These are phyloP conservation scores for Mucuna pruriens DNA, from an alignment of 306 rosid species.

Conservation along the genomic window DNA sequence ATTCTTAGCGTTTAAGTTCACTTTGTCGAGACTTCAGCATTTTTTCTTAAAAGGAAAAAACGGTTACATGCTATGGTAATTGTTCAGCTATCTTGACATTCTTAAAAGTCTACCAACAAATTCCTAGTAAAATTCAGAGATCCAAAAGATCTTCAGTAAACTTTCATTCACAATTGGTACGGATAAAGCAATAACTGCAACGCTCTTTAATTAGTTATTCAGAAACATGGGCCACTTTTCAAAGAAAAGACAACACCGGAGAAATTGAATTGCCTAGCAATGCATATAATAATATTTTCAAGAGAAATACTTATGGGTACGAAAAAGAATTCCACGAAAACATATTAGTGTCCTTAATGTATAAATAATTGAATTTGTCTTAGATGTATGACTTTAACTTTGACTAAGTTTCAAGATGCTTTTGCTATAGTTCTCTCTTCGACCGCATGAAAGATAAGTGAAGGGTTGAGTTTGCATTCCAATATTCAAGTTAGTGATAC, in stretches of 20 bases:
- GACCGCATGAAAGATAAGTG: background rate
- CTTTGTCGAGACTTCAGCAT: background rate
- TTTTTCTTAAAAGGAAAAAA: background rate
- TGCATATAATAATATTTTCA: too few species aligned
- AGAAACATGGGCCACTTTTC: slow-evolving; percentile 19
- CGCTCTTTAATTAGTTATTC: slow-evolving; percentile 2
- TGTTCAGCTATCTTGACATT: background rate
- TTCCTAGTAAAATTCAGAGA: background rate
- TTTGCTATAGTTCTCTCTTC: background rate
- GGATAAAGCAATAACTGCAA: background rate
- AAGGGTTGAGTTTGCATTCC: background rate
- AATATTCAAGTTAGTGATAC: background rate
- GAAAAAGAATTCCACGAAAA: too few species aligned
- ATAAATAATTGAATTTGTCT: background rate
- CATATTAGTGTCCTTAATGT: too few species aligned
- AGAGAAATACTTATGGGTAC: too few species aligned
- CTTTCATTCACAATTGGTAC: background rate
- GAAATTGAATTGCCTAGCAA: background rate
- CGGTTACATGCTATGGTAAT: background rate
- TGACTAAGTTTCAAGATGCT: background rate
- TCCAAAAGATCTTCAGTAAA: background rate
- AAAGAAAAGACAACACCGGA: background rate
- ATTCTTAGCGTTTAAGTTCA: background rate
- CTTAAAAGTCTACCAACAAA: background rate
- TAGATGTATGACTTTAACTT: background rate